Evolutionary conservation across 257 asterid genomes (phyloP).

Genomic region (Nicotiana tomentosiformis): DNA sequence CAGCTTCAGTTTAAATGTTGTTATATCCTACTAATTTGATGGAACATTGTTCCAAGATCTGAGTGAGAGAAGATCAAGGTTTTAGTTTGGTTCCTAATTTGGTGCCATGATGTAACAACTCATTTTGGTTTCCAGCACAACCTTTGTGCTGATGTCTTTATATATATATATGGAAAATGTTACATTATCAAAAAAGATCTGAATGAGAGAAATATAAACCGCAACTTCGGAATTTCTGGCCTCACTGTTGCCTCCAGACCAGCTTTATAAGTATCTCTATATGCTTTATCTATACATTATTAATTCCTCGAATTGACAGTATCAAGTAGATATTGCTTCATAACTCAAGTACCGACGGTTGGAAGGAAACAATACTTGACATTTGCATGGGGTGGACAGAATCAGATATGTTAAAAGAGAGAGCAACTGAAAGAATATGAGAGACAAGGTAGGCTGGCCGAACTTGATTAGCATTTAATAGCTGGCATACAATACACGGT

Average conservation of each 20-base stretch:
- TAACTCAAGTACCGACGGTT: neutral
- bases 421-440: neutral
- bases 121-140: too few relatives aligned
- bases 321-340: neutral
- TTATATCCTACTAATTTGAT: neutral
- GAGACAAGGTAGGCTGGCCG: neutral
- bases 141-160: too few relatives aligned
- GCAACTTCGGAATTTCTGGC: neutral
- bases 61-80: neutral
- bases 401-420: neutral
- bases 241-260: neutral
- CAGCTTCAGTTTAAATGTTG: neutral
- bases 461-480: neutral
- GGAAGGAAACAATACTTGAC: neutral
- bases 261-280: neutral
- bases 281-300: neutral
- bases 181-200: too few relatives aligned
- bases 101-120: too few relatives aligned
- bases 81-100: too few relatives aligned
- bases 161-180: too few relatives aligned
- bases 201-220: neutral
- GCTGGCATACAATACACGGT: neutral
- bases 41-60: neutral
- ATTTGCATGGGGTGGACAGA: neutral
- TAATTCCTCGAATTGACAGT: neutral